Percentiles rank a stretch among this genome's conserved stretches.
phyloP scores from a whole-genome alignment of 805 yeast species.

The Torulaspora quercuum region DNA sequence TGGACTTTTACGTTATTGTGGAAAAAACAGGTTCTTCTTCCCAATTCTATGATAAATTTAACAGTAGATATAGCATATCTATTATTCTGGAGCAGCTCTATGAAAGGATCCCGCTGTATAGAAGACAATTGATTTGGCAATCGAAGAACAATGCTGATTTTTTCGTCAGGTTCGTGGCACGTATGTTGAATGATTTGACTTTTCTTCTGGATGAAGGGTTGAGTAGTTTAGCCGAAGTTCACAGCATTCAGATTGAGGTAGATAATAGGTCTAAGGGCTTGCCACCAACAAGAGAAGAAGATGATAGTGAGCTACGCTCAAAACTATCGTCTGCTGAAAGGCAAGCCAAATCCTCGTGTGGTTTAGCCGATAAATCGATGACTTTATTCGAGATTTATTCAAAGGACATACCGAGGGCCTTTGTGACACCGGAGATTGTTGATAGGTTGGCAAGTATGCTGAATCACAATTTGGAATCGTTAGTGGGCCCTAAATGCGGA shows the following conservation, averaged over 20 bases:
- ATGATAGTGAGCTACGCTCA: slow-evolving; percentile 56
- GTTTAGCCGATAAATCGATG: slow-evolving; percentile 78
- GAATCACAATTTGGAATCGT: slow-evolving; percentile 83
- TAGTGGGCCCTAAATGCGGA: slow-evolving; percentile 93
- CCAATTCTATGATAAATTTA: slow-evolving; percentile 95
- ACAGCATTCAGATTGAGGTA: slow-evolving; percentile 64
- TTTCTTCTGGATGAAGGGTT: slow-evolving; percentile 88
- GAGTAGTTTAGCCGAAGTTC: slow-evolving; percentile 73
- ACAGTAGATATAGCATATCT: slow-evolving; percentile 82
- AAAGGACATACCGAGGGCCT: slow-evolving; percentile 79
- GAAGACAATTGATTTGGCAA: slow-evolving; percentile 63
- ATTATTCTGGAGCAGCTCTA: slow-evolving; percentile 79
- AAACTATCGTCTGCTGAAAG: slow-evolving; percentile 63
- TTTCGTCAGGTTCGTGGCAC: slow-evolving; percentile 87
- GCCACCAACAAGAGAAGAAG: slow-evolving; percentile 44
- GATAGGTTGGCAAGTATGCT: slow-evolving; percentile 95
- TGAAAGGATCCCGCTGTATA: slow-evolving; percentile 61
- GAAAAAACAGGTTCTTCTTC: slow-evolving; percentile 95
- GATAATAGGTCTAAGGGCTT: slow-evolving; percentile 44
- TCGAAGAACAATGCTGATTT: slow-evolving; percentile 70
- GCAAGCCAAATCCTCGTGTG: slow-evolving; percentile 77
- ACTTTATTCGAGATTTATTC: slow-evolving; percentile 77
- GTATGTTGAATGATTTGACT: slow-evolving; percentile 93
- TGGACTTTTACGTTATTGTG: slow-evolving; percentile 89
- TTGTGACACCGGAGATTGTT: slow-evolving; percentile 83